A percentile compares a stretch with the other conserved stretches of the same genome.
Conservation (phyloP, 106 monocot genomes). For the Allium cepa region DNA sequence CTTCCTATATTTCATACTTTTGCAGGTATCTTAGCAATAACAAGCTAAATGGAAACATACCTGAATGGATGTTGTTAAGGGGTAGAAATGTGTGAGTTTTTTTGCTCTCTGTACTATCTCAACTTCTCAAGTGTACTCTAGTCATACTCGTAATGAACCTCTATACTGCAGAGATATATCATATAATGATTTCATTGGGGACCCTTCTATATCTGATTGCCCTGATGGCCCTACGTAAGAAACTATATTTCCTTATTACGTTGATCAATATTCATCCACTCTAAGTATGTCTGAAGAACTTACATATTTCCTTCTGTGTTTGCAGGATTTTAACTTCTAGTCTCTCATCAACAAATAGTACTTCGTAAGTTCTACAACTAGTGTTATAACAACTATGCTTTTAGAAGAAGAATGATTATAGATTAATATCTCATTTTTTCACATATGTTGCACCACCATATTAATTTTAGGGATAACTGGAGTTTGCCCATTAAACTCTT, state of each 20-base stretch:
- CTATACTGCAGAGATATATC: slow-evolving; percentile 62
- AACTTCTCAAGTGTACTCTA: not conserved
- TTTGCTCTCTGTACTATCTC: not conserved
- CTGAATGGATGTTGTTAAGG: slow-evolving; percentile 54
- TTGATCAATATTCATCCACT: not conserved
- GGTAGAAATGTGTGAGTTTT: slow-evolving; percentile 38
- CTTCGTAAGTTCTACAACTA: slow-evolving; percentile 2
- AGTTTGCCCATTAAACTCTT: too few relatives aligned
- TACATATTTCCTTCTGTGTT: not conserved
- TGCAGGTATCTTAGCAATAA: slow-evolving; percentile 71
- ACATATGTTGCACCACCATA: too few relatives aligned
- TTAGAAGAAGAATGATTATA: too few relatives aligned
- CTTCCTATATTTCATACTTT: not conserved
- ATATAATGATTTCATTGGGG: slow-evolving; percentile 50
- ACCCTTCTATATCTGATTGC: slow-evolving; percentile 29
- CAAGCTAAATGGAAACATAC: slow-evolving; percentile 65
- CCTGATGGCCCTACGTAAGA: slow-evolving; percentile 37
- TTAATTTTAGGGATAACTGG: too few relatives aligned
- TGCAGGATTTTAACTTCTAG: slow-evolving; percentile 37
- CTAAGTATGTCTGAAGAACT: not conserved
- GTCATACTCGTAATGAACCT: not conserved
- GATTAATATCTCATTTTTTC: not conserved
- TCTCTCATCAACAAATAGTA: slow-evolving; percentile 24
- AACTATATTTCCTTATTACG: not conserved
- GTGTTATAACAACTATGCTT: not conserved